Evolutionary conservation across 257 asterid species (phyloP), one percentile per base, ranked within the genome.

Genomic region (Perilla frutescens): DNA sequence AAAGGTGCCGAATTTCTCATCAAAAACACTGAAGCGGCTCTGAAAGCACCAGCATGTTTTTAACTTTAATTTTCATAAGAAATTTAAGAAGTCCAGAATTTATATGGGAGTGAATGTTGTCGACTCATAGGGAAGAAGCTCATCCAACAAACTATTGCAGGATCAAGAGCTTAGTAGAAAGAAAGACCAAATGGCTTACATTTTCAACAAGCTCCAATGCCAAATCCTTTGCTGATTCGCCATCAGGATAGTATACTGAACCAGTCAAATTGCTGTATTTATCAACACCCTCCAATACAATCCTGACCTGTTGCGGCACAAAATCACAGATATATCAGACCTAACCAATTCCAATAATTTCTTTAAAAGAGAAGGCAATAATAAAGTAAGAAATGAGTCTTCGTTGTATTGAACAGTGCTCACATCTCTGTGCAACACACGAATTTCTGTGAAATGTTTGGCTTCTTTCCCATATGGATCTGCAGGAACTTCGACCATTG

Each of bases 381-480:
- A 36, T 3, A 47, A 36, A 32, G 47, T 1, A 11, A 15, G 31
- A 37, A 66, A 65, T 4, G 45, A 32, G 53, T 41, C 40, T 13
- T 68, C 1, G 13, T 40, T 45, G 47, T 40, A 32, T 12, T 43
- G 47, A 68, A 57, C 34, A 57, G 10, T 45, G 73, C 98, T 80
- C 77, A 95, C 99, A 72, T 95, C 96, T 92, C 98, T 89, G 77
- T 90, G 90, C 77, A 92, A 80, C 11, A 95, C 97, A 51, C 98
- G 99, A 39, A 83, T 80, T 84, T 95, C 99, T 0, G 99, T 89
- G 80, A 90, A 95, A 83, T 92, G 99, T 77, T 92, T 95, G 68
- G 99, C 98, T 82, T 95, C 99, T 81, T 84, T 95, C 49, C 96
- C 99, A 74, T 79, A 95, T 44, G 96, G 90, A 77, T 95, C 99